These are phyloP conservation scores for Danielia oregonensis DNA, from an alignment of 805 yeast species.

Conservation along the genomic window DNA sequence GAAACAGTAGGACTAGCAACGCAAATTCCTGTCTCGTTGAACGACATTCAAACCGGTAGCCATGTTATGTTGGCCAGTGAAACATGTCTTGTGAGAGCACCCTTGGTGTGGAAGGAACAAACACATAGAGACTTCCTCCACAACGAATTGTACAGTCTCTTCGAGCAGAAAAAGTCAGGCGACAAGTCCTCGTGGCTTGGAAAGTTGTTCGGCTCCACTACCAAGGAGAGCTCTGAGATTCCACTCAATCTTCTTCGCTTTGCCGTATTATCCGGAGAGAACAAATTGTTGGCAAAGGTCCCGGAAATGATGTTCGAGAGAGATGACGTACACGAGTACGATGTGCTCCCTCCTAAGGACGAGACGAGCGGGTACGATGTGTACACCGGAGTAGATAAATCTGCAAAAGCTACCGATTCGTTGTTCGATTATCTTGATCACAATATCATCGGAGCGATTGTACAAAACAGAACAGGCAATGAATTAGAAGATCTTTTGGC, in stretches of 20 bases:
- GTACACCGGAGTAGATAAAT: slow-evolving; percentile 22
- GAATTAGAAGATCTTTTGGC: slow-evolving; percentile 11
- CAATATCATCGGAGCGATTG: slow-evolving; percentile 40
- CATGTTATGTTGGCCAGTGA: slow-evolving; percentile 42
- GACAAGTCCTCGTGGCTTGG: slow-evolving; percentile 9
- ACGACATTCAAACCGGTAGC: slow-evolving; percentile 20
- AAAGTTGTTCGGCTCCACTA: slow-evolving; percentile 8
- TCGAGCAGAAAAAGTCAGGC: slow-evolving; percentile 8
- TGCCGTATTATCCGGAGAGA: slow-evolving; percentile 68
- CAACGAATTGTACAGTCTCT: slow-evolving; percentile 30
- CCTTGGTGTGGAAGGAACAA: slow-evolving; percentile 50
- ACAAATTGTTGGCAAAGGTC: slow-evolving; percentile 63
- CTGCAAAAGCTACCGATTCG: slow-evolving; percentile 22
- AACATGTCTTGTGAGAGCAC: slow-evolving; percentile 57
- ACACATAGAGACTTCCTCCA: slow-evolving; percentile 46
- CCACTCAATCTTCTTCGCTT: slow-evolving; percentile 66
- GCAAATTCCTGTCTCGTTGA: slow-evolving; percentile 1
- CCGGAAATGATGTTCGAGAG: slow-evolving; percentile 60
- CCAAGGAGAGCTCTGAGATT: slow-evolving; percentile 23
- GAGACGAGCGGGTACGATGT: slow-evolving; percentile 34
- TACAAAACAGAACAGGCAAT: slow-evolving; percentile 31
- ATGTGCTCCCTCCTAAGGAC: slow-evolving; percentile 62
- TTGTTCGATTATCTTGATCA: slow-evolving; percentile 45
- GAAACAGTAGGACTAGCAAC: slow-evolving; percentile 41
- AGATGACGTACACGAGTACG: slow-evolving; percentile 65